These are phyloP conservation scores for Pseudozyma thailandica DNA, from an alignment of 1,284 basidiomycete genomes.

Conservation along the genomic window DNA sequence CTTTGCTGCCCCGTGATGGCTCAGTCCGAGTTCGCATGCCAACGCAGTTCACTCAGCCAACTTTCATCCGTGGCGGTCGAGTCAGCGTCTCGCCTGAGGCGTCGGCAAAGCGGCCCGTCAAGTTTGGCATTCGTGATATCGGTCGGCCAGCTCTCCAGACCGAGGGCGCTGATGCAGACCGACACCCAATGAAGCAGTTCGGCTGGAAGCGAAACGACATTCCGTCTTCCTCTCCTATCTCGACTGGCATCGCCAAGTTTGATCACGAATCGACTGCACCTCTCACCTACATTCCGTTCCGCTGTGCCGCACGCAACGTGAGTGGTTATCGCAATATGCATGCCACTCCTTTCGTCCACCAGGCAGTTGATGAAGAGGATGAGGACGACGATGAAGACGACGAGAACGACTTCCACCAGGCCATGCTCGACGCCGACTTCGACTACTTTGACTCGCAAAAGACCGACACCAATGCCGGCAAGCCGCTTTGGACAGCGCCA, in stretches of 20 bases:
- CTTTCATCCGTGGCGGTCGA: conserved; percentile 46
- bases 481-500: conserved; percentile 21
- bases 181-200: conserved; percentile 5
- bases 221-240: conserved; percentile 37
- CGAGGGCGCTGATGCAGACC: neutral
- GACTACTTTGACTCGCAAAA: conserved; percentile 51
- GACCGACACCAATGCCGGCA: conserved; percentile 13
- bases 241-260: conserved; percentile 32
- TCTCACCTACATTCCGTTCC: conserved; percentile 30
- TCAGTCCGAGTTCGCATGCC: conserved; percentile 34
- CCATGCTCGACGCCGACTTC: conserved; percentile 63
- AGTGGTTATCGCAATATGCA: conserved; percentile 19
- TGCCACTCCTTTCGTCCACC: conserved; percentile 10
- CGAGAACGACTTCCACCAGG: conserved; percentile 63
- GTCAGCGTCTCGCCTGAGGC: conserved; percentile 49
- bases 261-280: conserved; percentile 24
- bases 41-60: conserved; percentile 42
- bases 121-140: conserved; percentile 23
- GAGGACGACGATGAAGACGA: conserved; percentile 56
- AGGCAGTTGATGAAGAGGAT: conserved; percentile 7
- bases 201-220: conserved; percentile 23
- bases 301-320: conserved; percentile 12
- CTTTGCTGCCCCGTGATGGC: conserved; percentile 46
- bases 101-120: conserved; percentile 28
- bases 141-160: conserved; percentile 6